These are phyloP conservation scores for Hypoxylon lenormandii DNA, from an alignment of 495 filamentous ascomycete species.

Conservation along the genomic window DNA sequence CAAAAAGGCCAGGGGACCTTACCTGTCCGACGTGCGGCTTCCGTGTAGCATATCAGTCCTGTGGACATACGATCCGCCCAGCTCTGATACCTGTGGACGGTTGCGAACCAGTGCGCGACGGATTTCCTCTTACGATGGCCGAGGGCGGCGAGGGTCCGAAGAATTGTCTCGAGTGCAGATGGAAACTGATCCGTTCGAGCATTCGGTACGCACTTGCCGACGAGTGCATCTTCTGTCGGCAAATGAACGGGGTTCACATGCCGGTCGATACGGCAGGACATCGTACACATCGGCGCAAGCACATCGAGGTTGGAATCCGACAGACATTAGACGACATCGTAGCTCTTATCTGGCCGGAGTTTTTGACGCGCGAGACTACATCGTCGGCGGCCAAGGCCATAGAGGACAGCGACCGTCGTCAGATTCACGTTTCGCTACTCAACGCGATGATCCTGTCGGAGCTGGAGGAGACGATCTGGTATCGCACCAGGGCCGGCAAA, in stretches of 20 bases:
- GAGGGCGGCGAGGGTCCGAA: conserved; percentile 37
- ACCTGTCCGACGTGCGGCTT: conserved; percentile 46
- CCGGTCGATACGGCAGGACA: conserved; percentile 29
- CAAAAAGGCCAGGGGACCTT: conserved; percentile 10
- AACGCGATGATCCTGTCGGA: conserved; percentile 46
- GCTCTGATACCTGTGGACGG: conserved; percentile 33
- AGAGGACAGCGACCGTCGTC: conserved; percentile 35
- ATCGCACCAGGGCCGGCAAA: conserved; percentile 31
- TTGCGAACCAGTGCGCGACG: conserved; percentile 35
- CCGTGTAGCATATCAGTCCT: conserved; percentile 39
- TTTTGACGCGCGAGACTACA: conserved; percentile 43
- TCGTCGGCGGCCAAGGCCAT: conserved; percentile 26
- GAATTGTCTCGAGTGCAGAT: conserved; percentile 45
- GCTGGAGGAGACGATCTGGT: conserved; percentile 46
- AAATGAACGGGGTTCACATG: conserved; percentile 7
- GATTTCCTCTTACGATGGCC: conserved; percentile 46
- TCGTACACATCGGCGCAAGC: conserved; percentile 33
- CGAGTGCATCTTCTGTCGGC: conserved; percentile 43
- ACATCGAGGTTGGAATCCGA: conserved; percentile 30
- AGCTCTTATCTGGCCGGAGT: conserved; percentile 41
- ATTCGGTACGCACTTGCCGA: conserved; percentile 39
- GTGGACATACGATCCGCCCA: conserved; percentile 41
- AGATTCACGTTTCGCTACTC: conserved; percentile 42
- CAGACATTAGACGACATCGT: conserved; percentile 31
- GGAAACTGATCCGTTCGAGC: conserved; percentile 33